Conservation (phyloP, 805 yeast species). For the Candida yuanshanica region DNA sequence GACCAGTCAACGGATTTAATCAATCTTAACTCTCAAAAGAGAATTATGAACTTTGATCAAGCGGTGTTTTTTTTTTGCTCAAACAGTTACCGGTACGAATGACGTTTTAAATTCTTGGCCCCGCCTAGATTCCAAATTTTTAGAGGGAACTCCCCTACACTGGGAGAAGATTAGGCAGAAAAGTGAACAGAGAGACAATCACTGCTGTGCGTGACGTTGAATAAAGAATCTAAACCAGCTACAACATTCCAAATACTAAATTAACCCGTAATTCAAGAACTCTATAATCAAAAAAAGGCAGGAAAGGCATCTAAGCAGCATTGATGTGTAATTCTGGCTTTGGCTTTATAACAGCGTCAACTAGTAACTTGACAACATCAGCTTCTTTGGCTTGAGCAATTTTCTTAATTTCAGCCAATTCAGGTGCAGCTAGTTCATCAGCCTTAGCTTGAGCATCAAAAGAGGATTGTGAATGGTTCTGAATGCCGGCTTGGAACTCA, state of each 20-base stretch:
- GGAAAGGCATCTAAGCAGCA: conserved; percentile 33
- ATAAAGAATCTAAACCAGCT: not conserved
- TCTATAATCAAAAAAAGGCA: not conserved
- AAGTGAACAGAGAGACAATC: not conserved
- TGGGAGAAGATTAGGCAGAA: not conserved
- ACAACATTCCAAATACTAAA: not conserved
- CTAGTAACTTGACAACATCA: conserved; percentile 67
- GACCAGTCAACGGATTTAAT: no score
- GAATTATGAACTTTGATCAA: no score
- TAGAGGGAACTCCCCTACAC: no score
- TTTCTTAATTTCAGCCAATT: conserved; percentile 62
- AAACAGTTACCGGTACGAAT: no score
- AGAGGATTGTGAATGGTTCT: conserved; percentile 69
- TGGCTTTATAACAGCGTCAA: conserved; percentile 75
- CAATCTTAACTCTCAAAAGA: no score
- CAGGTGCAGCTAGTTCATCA: conserved; percentile 63
- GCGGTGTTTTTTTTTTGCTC: no score
- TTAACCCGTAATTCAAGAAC: not conserved
- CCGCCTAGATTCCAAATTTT: no score
- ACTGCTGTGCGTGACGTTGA: not conserved
- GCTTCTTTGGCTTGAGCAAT: conserved; percentile 57
- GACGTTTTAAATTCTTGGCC: no score
- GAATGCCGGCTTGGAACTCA: conserved; percentile 70
- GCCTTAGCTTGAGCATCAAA: conserved; percentile 76
- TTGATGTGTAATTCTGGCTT: conserved; percentile 80